Evolutionary conservation across 2,329 filamentous ascomycete genomes (phyloP).

Genomic region (Albophoma yamanashiensis): DNA sequence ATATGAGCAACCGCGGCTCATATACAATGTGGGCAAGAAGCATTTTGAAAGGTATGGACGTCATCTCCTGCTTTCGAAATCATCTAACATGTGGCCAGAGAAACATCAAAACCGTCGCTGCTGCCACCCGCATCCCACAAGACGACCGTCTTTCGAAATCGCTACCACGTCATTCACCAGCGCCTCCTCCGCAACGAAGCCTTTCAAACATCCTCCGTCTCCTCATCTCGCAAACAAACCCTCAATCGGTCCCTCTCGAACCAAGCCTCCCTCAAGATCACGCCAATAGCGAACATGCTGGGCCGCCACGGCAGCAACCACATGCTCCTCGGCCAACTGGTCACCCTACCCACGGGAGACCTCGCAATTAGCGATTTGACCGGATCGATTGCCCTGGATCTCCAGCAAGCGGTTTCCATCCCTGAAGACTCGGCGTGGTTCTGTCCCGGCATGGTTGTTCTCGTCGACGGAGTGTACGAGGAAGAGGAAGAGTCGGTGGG

Average conservation of each 20-base stretch:
- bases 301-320: conserved; percentile 78
- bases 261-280: conserved; percentile 73
- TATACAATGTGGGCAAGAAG: conserved; percentile 73
- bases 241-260: conserved; percentile 49
- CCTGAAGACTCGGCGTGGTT: conserved; percentile 88
- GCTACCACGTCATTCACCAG: conserved; percentile 88
- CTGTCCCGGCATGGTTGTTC: conserved; percentile 87
- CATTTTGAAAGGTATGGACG: conserved; percentile 66
- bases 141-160: conserved; percentile 75
- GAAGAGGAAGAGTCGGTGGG: conserved; percentile 70
- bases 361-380: conserved; percentile 79
- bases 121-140: conserved; percentile 73
- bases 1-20: conserved; percentile 71
- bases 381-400: conserved; percentile 75
- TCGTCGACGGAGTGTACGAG: conserved; percentile 93
- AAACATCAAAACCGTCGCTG: conserved; percentile 54
- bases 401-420: conserved; percentile 70
- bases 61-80: neutral
- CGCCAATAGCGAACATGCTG: conserved; percentile 64
- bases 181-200: conserved; percentile 85
- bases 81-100: conserved; percentile 25
- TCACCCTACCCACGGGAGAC: conserved; percentile 68
- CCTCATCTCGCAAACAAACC: conserved; percentile 42
- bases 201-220: conserved; percentile 75
- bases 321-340: conserved; percentile 76